Conservation (phyloP, 2,329 filamentous ascomycete genomes). For the Herpotrichia juniperi region DNA sequence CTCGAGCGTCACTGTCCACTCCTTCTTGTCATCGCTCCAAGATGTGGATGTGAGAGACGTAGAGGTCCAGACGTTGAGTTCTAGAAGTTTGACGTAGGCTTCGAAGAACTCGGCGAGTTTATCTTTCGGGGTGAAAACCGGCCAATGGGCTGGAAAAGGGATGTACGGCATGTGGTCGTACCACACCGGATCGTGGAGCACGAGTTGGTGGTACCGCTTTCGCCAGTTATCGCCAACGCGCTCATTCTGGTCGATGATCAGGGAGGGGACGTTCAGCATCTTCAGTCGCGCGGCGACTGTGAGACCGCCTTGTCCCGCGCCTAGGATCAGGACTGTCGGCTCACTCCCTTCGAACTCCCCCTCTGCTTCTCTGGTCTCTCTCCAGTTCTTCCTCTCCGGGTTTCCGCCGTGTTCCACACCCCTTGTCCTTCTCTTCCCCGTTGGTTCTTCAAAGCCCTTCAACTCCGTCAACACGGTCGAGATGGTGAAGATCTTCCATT, state of each 20-base stretch:
- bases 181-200: slow-evolving; percentile 49
- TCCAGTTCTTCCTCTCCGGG: slow-evolving; percentile 37
- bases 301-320: slow-evolving; percentile 54
- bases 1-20: slow-evolving; percentile 47
- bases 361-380: slow-evolving; percentile 35
- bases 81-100: slow-evolving; percentile 43
- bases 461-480: slow-evolving; percentile 45
- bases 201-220: slow-evolving; percentile 53
- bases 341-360: slow-evolving; percentile 26
- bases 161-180: slow-evolving; percentile 48
- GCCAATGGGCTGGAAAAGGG: slow-evolving; percentile 39
- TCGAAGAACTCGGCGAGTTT: slow-evolving; percentile 47
- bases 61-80: slow-evolving; percentile 48
- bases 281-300: slow-evolving; percentile 51
- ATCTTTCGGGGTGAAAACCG: slow-evolving; percentile 40
- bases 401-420: slow-evolving; percentile 38
- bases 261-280: slow-evolving; percentile 49
- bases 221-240: slow-evolving; percentile 55
- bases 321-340: slow-evolving; percentile 40
- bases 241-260: slow-evolving; percentile 53
- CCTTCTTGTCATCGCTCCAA: slow-evolving; percentile 44
- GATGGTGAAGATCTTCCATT: slow-evolving; percentile 50
- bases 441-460: slow-evolving; percentile 42
- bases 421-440: slow-evolving; percentile 27
- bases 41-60: slow-evolving; percentile 44